Evolutionary conservation across 495 filamentous ascomycete genomes (phyloP), one percentile per base, ranked within the genome.

Genomic region (Entonaema liquescens): DNA sequence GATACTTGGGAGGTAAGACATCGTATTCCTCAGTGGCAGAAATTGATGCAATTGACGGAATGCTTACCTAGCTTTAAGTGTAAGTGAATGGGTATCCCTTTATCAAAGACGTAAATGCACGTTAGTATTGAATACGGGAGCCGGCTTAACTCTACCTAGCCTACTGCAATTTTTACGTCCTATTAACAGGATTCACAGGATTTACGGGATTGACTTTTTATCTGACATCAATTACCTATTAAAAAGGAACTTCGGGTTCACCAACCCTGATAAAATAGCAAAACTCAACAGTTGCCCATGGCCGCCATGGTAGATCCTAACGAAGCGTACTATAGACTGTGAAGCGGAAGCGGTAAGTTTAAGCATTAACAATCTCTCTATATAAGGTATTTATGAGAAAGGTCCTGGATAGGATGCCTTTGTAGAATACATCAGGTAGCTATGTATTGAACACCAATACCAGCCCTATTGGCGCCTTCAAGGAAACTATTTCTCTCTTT

Each of bases 11-110:
- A 23, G 8, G 42, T 47, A 47, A 47, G 42, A 47, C 42, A 47
- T 65, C 61, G 56, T 65, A 60, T 61, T 61, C 47, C 61, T 56
- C 25, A 36, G 38, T 44, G 23, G 25, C 17, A 53, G 49, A 9
- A 15, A 47, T 47, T 21, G 9, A 47, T 47, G 8, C 19, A 47
- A 47, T 23, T 47, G 8, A 1, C 17, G 19, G 42, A 47, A 47
- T 12, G 42, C 12, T 23, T 9, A 47, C 17, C 9, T n/a, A n/a
- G n/a, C n/a, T n/a, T 12, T 47, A 11, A 47, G 8, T 47, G 19
- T 44, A 47, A 47, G 42, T 23, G 42, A 47, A 47, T 21, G 2
- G 17, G 8, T 21, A 44, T 19, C 9, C 19, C 19, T 4, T 19
- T 47, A 23, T 47, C 3, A 23, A 23, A 3, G 17, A 47, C 19